phyloP scores from a whole-genome alignment of 352 stramenopile species.

The Pelagophyceae sp. region DNA sequence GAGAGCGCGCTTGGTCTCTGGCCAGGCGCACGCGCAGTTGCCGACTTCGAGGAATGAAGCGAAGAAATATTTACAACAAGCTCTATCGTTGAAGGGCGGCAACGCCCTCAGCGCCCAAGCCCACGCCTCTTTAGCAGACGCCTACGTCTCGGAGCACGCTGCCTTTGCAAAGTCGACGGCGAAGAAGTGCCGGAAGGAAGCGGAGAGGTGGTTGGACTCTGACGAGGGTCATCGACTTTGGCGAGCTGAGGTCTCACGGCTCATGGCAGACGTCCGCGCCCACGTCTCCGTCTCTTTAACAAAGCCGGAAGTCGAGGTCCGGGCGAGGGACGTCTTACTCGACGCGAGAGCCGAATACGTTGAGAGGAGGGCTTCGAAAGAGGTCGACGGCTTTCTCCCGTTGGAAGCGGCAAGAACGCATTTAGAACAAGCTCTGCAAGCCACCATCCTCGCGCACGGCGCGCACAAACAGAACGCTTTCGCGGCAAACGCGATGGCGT shows the following conservation, averaged over 20 bases:
- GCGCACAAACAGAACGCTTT: background rate
- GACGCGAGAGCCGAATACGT: background rate
- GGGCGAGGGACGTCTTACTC: background rate
- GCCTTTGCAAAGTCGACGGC: background rate
- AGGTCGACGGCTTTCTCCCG: background rate
- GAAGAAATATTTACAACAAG: too few species aligned
- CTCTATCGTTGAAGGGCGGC: too few species aligned
- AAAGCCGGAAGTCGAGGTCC: background rate
- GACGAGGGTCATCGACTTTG: background rate
- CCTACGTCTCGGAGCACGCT: background rate
- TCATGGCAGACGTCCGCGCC: background rate
- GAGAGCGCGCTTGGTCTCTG: too few species aligned
- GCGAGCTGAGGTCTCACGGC: background rate
- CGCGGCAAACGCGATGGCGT: background rate
- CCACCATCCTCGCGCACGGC: background rate
- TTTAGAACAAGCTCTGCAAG: background rate
- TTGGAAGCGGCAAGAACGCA: background rate
- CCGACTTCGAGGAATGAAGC: too few species aligned
- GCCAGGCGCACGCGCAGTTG: too few species aligned
- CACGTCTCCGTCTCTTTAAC: background rate
- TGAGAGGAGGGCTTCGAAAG: background rate
- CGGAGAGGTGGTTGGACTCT: background rate
- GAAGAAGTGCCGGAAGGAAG: background rate
- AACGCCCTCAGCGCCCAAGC: background rate
- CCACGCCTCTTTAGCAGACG: background rate